Percentiles rank a stretch among this genome's conserved stretches.
Evolutionary conservation across 495 filamentous ascomycete species (phyloP).

Genomic region (Antarctomyces pellizariae): DNA sequence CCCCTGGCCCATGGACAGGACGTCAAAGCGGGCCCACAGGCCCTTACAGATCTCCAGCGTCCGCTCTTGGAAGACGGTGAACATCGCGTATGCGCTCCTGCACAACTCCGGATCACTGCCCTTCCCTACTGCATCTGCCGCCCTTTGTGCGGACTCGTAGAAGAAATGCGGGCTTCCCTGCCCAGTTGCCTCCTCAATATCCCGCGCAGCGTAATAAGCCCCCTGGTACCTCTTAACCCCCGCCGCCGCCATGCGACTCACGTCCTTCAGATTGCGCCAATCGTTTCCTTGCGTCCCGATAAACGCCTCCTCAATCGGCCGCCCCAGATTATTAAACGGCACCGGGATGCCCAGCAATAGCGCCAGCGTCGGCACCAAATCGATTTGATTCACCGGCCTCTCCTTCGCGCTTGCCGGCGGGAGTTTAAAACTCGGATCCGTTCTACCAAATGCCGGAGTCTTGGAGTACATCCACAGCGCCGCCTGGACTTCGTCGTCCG

Average conservation of each 20-base stretch:
- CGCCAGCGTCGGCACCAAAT: constrained; percentile 78
- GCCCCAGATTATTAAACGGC: constrained; percentile 92
- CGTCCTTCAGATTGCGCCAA: constrained; percentile 49
- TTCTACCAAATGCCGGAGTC: constrained; percentile 56
- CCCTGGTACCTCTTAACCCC: constrained; percentile 77
- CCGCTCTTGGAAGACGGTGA: constrained; percentile 49
- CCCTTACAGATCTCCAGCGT: constrained; percentile 60
- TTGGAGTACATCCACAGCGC: constrained; percentile 98
- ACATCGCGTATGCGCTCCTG: constrained; percentile 29
- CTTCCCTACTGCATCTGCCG: constrained; percentile 15
- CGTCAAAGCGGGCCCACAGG: constrained; percentile 80
- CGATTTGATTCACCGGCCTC: constrained; percentile 78
- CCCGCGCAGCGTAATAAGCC: constrained; percentile 29
- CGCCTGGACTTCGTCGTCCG: constrained; percentile 80
- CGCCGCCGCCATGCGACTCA: constrained; percentile 53
- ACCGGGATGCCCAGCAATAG: constrained; percentile 77
- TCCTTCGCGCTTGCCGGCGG: constrained; percentile 57
- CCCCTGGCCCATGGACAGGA: constrained; percentile 62
- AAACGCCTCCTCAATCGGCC: constrained; percentile 87
- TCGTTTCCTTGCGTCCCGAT: constrained; percentile 38
- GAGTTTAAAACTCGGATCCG: constrained; percentile 27
- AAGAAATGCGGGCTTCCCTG: constrained; percentile 30
- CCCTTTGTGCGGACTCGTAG: constrained; percentile 25
- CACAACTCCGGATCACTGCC: constrained; percentile 14
- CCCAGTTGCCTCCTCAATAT: constrained; percentile 32